Conservation (phyloP, 495 filamentous ascomycete species). For the Aspergillus cristatus region DNA sequence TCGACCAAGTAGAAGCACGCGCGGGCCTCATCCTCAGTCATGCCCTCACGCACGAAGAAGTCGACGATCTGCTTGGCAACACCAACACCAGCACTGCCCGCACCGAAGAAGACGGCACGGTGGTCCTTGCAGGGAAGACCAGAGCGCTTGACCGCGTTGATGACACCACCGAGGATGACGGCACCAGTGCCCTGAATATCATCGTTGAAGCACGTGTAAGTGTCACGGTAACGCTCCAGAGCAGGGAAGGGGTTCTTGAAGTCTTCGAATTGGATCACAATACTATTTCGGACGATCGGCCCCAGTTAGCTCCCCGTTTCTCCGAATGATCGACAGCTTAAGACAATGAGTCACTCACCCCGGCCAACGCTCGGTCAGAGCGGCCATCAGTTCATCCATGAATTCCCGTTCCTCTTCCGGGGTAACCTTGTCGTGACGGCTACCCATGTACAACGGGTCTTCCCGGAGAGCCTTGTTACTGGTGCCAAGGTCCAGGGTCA, state of each 20-base stretch:
- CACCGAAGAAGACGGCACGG: constrained; percentile 90
- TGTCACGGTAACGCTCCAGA: constrained; percentile 75
- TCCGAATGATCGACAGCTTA: constrained; percentile 10
- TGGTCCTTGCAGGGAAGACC: constrained; percentile 82
- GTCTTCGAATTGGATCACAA: constrained; percentile 97
- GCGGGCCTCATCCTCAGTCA: constrained; percentile 84
- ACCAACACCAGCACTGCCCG: constrained; percentile 89
- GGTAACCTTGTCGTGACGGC: constrained; percentile 69
- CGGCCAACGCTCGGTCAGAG: constrained; percentile 77
- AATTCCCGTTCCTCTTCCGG: constrained; percentile 83
- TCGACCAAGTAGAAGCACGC: constrained; percentile 97
- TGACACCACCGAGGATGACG: constrained; percentile 88
- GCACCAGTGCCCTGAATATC: constrained; percentile 98
- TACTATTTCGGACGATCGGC: constrained; percentile 35
- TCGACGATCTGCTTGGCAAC: constrained; percentile 95
- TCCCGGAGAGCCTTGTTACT: constrained; percentile 78
- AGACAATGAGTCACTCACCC: constrained; percentile 39
- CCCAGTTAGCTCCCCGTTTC: constrained; percentile 14
- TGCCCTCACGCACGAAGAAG: constrained; percentile 85
- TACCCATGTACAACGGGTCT: constrained; percentile 91
- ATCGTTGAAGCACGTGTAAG: constrained; percentile 95
- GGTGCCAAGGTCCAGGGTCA: constrained; percentile 87
- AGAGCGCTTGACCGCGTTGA: constrained; percentile 86
- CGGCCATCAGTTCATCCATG: constrained; percentile 95
- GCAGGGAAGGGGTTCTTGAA: constrained; percentile 98